Conservation (phyloP, 345 rosid genomes). For the Corymbia maculata region DNA sequence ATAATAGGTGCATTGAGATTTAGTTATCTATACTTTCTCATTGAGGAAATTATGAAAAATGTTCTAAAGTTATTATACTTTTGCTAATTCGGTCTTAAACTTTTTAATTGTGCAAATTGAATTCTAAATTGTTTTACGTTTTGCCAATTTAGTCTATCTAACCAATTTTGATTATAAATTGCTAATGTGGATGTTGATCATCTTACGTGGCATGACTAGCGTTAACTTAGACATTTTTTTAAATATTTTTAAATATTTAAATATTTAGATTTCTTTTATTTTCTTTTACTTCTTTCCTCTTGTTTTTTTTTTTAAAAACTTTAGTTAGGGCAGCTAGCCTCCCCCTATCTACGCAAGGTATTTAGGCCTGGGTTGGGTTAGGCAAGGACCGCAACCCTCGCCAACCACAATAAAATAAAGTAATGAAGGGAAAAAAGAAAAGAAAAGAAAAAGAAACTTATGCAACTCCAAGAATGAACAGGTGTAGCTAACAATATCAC, state of each 20-base stretch:
- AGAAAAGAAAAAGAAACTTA: no score
- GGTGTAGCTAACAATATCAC: no score
- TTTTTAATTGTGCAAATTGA: no score
- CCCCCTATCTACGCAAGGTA: not conserved
- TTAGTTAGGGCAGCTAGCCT: not conserved
- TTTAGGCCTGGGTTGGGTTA: no score
- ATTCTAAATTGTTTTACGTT: fast-evolving
- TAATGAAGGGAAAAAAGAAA: not conserved
- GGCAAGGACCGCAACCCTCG: not conserved
- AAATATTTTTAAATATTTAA: no score
- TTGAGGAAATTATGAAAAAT: not conserved
- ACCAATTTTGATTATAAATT: fast-evolving
- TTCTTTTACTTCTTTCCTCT: no score
- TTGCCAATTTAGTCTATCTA: no score
- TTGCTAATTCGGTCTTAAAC: no score
- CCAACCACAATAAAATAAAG: not conserved
- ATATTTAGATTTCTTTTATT: fast-evolving
- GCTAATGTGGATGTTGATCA: fast-evolving
- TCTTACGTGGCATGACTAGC: not conserved
- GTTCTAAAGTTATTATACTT: no score
- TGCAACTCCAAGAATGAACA: no score
- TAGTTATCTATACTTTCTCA: not conserved
- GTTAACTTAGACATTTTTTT: not conserved
- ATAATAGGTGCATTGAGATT: not conserved
- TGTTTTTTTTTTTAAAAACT: fast-evolving